Conservation (phyloP, 495 filamentous ascomycete species). For the Evernia prunastri region DNA sequence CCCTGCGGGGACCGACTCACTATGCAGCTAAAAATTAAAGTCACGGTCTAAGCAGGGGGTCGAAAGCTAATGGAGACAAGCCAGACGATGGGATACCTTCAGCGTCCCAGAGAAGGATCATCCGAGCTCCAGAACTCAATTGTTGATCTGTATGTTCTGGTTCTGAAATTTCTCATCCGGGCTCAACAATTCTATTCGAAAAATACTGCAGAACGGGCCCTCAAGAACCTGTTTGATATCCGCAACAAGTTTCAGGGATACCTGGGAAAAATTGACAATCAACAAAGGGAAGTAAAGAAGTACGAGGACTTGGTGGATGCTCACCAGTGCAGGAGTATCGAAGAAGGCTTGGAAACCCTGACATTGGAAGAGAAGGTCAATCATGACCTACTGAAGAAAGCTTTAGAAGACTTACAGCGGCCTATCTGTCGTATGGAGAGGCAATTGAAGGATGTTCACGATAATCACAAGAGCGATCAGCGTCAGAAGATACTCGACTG, state of each 20-base stretch:
- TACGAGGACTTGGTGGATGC: not conserved
- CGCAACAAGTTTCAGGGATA: not conserved
- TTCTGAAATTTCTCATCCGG: not conserved
- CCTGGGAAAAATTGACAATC: not conserved
- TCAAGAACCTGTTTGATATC: not conserved
- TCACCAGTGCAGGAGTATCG: not conserved
- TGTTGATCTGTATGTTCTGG: not conserved
- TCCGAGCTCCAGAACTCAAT: not conserved
- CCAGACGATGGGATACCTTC: too few relatives aligned
- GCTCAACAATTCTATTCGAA: not conserved
- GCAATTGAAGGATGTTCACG: slow-evolving; percentile 13
- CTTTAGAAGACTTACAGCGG: slow-evolving; percentile 2
- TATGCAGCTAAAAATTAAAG: too few relatives aligned
- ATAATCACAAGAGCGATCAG: not conserved
- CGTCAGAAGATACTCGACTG: slow-evolving; percentile 15
- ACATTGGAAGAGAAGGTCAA: not conserved
- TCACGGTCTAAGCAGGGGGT: too few relatives aligned
- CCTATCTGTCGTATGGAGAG: slow-evolving; percentile 7
- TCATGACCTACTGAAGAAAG: not conserved
- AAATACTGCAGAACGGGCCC: not conserved
- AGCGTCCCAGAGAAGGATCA: too few relatives aligned
- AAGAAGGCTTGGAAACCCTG: not conserved
- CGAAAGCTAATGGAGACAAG: too few relatives aligned
- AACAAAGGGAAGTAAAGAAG: not conserved
- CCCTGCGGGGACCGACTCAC: too few relatives aligned